phyloP scores from a whole-genome alignment of 345 rosid species.

The Pistacia integerrima region DNA sequence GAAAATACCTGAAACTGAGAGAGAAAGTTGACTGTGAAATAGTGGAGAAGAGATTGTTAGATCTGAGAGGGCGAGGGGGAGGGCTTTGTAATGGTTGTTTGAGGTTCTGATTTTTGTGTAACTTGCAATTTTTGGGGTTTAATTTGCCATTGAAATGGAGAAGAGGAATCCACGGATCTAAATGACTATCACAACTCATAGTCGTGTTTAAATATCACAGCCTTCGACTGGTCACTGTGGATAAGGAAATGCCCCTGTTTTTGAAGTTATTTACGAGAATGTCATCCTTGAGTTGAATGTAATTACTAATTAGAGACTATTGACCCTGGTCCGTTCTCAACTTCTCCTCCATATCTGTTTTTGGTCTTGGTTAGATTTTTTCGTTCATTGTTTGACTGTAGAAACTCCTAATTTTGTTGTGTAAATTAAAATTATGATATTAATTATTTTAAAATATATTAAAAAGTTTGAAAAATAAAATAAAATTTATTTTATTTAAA shows the following conservation, averaged over 20 bases:
- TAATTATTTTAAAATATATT: too few species aligned
- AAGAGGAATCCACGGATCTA: slow-evolving; percentile 45
- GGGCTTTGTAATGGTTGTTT: neutral
- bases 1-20: slow-evolving; percentile 24
- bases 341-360: too few species aligned
- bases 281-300: slow-evolving; percentile 4
- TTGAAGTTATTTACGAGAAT: slow-evolving; percentile 26
- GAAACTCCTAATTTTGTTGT: too few species aligned
- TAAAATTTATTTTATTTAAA: too few species aligned
- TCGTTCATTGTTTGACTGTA: too few species aligned
- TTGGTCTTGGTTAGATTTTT: too few species aligned
- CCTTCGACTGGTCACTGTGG: neutral
- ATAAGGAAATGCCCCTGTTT: neutral
- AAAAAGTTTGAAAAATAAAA: too few species aligned
- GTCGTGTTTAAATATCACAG: slow-evolving; percentile 22
- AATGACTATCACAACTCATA: slow-evolving; percentile 14
- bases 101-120: neutral
- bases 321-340: too few species aligned
- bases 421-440: too few species aligned
- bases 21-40: slow-evolving; percentile 14
- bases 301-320: too few species aligned
- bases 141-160: slow-evolving; percentile 20
- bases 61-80: slow-evolving; percentile 18
- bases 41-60: slow-evolving; percentile 5
- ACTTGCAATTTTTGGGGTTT: neutral